A percentile compares a stretch with the other conserved stretches of the same genome.
Conservation (phyloP, 2,329 filamentous ascomycete species). For the Fusarium decemcellulare region DNA sequence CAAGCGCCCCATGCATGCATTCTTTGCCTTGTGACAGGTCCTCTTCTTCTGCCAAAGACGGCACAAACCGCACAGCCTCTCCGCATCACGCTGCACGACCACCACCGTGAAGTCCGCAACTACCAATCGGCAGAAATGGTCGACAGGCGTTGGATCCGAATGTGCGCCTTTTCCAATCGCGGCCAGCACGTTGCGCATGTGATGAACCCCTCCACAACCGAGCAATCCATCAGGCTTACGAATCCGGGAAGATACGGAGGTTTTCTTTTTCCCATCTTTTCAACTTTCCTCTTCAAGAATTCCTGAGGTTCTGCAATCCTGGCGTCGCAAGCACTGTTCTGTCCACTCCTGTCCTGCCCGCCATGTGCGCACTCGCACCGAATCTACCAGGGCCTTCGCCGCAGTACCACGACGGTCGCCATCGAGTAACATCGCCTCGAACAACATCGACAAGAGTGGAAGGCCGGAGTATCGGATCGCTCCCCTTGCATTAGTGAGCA, state of each 20-base stretch:
- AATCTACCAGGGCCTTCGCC: neutral
- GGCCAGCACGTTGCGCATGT: slow-evolving; percentile 23
- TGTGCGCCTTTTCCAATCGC: slow-evolving; percentile 14
- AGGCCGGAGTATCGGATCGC: slow-evolving; percentile 9
- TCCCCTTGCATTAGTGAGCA: slow-evolving; percentile 40
- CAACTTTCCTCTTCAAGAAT: slow-evolving; percentile 31
- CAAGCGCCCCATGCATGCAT: slow-evolving; percentile 40
- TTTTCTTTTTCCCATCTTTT: slow-evolving; percentile 24
- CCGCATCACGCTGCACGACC: slow-evolving; percentile 32
- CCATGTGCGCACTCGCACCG: slow-evolving; percentile 5
- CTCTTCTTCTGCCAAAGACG: slow-evolving; percentile 17
- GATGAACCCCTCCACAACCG: slow-evolving; percentile 26
- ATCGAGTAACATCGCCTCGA: slow-evolving; percentile 12
- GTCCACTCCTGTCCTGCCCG: slow-evolving; percentile 10
- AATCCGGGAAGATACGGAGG: slow-evolving; percentile 30
- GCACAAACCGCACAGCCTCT: slow-evolving; percentile 30
- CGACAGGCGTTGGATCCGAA: slow-evolving; percentile 14
- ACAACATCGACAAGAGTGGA: slow-evolving; percentile 2
- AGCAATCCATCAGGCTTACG: slow-evolving; percentile 27
- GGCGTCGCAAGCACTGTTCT: slow-evolving; percentile 12
- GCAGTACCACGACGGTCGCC: slow-evolving; percentile 6
- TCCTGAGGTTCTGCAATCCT: slow-evolving; percentile 24
- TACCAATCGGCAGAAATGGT: slow-evolving; percentile 28
- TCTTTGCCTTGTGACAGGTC: slow-evolving; percentile 42
- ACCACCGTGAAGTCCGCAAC: slow-evolving; percentile 32